These are phyloP conservation scores for Diutina catenulata DNA, from an alignment of 1,139 yeast species.

Conservation along the genomic window DNA sequence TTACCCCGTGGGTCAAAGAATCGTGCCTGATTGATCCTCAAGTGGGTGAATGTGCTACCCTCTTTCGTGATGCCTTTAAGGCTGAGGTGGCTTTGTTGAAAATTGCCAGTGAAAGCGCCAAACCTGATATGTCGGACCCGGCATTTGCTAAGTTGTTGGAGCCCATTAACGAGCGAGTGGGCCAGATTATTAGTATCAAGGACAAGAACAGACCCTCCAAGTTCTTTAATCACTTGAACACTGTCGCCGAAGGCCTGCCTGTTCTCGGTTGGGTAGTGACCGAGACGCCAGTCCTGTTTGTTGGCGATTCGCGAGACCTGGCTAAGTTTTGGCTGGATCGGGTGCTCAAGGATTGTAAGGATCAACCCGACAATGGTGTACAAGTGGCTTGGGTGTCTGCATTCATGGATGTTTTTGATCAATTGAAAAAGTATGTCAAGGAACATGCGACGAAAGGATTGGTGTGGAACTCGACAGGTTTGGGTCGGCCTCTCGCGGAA, in stretches of 20 bases:
- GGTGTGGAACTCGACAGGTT: constrained; percentile 45
- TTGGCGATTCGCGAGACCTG: constrained; percentile 80
- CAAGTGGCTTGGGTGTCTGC: constrained; percentile 75
- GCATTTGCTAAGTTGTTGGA: constrained; percentile 43
- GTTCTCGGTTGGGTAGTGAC: constrained; percentile 85
- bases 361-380: constrained; percentile 35
- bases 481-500: constrained; percentile 36
- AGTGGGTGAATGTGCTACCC: constrained; percentile 48
- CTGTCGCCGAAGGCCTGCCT: constrained; percentile 83
- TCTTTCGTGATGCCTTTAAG: constrained; percentile 46
- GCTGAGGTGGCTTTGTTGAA: constrained; percentile 48
- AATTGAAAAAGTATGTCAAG: constrained; percentile 60
- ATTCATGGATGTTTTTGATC: constrained; percentile 53
- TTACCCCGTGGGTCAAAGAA: constrained; percentile 48
- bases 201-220: constrained; percentile 64
- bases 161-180: constrained; percentile 58
- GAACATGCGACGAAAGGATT: constrained; percentile 75
- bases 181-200: constrained; percentile 48
- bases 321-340: constrained; percentile 93
- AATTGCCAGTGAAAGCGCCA: constrained; percentile 47
- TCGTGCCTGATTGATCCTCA: constrained; percentile 53
- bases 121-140: constrained; percentile 50
- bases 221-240: constrained; percentile 59
- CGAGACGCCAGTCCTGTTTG: constrained; percentile 55
- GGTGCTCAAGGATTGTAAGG: constrained; percentile 73